A percentile compares a stretch with the other conserved stretches of the same genome.
phyloP scores from a whole-genome alignment of 2,329 filamentous ascomycete species.

The Cytospora mali region DNA sequence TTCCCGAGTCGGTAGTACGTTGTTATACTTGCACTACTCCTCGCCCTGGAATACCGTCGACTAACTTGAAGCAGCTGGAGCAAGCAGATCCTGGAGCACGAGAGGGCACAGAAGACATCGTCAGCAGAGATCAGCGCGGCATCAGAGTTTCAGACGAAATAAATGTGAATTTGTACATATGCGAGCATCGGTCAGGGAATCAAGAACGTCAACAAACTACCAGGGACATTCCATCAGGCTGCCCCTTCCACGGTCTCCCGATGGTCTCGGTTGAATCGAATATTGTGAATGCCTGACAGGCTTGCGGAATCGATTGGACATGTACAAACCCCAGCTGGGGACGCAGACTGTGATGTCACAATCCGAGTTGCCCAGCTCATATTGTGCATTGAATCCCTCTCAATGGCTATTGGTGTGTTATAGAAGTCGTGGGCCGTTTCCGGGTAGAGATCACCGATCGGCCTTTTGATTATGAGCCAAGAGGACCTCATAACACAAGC shows the following conservation, averaged over 20 bases:
- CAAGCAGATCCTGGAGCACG: slow-evolving; percentile 50
- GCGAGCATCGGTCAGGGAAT: neutral
- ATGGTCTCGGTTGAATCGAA: neutral
- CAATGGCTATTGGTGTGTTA: too few relatives aligned
- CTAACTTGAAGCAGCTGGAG: slow-evolving; percentile 41
- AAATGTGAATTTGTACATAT: neutral
- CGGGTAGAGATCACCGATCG: too few relatives aligned
- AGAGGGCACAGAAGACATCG: slow-evolving; percentile 38
- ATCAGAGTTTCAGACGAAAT: slow-evolving; percentile 17
- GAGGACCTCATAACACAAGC: too few relatives aligned
- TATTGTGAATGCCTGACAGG: neutral
- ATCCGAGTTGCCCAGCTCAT: too few relatives aligned
- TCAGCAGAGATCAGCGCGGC: slow-evolving; percentile 26
- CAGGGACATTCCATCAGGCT: neutral
- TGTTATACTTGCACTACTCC: neutral
- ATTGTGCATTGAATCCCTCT: too few relatives aligned
- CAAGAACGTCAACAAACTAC: neutral
- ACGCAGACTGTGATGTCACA: too few relatives aligned
- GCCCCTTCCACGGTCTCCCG: neutral
- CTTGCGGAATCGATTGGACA: too few relatives aligned
- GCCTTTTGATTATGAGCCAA: too few relatives aligned
- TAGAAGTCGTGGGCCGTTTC: too few relatives aligned
- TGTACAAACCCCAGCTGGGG: too few relatives aligned
- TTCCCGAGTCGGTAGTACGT: slow-evolving; percentile 84
- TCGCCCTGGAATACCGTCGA: too few relatives aligned